phyloP scores from a whole-genome alignment of 75 land plant genomes.

The Picea sitchensis region DNA sequence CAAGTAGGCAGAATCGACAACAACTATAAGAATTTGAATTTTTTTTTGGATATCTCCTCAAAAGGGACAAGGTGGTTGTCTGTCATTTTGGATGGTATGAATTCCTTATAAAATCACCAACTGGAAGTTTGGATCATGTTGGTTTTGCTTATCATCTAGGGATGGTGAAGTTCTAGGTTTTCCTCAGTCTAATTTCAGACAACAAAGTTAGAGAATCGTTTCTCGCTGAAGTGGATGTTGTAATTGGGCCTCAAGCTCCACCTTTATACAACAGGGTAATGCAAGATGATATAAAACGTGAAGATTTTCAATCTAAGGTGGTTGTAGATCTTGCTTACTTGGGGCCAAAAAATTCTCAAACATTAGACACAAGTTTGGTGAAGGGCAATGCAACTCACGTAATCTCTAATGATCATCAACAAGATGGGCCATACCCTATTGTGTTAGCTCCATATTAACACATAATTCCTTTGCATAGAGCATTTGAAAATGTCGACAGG shows the following conservation, averaged over 20 bases:
- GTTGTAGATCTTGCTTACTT: neutral
- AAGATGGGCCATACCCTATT: neutral
- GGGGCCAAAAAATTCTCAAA: constrained; percentile 1
- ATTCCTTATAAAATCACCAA: neutral
- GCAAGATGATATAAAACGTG: neutral
- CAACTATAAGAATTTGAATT: neutral
- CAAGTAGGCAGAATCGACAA: neutral
- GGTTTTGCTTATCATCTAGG: neutral
- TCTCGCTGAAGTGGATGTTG: neutral
- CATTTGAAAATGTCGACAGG: neutral
- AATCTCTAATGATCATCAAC: neutral
- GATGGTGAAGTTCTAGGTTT: neutral
- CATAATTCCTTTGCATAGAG: neutral
- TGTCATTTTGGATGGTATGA: constrained; percentile 1
- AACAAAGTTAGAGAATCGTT: neutral
- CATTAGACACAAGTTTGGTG: neutral
- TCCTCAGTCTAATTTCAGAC: neutral
- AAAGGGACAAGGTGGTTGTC: neutral
- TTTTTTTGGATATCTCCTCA: neutral
- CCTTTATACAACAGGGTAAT: neutral
- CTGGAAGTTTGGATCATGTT: neutral
- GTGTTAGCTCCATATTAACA: neutral
- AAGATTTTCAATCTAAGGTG: neutral
- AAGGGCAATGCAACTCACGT: neutral
- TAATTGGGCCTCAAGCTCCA: neutral